A percentile compares a stretch with the other conserved stretches of the same genome.
These are phyloP conservation scores for Wickerhamiella galacta DNA, from an alignment of 805 yeast genomes.

Conservation along the genomic window DNA sequence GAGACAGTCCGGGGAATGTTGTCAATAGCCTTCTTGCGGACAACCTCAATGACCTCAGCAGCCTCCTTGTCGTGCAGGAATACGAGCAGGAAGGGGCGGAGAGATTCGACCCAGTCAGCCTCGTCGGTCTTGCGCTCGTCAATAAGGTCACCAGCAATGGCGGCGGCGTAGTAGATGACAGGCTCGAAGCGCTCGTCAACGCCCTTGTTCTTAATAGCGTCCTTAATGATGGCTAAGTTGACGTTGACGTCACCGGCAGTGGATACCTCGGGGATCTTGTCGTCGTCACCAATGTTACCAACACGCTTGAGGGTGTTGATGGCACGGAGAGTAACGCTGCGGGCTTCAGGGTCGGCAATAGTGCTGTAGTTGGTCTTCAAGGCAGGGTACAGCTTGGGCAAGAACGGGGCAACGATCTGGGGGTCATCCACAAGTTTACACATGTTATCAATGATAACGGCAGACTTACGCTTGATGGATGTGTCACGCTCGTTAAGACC, in stretches of 20 bases:
- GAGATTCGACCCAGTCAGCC: conserved; percentile 72
- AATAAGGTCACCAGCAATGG: conserved; percentile 96
- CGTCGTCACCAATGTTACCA: conserved; percentile 87
- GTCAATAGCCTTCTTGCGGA: conserved; percentile 91
- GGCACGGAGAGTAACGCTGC: conserved; percentile 95
- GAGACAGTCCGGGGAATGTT: conserved; percentile 94
- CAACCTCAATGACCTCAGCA: conserved; percentile 77
- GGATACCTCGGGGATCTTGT: conserved; percentile 88
- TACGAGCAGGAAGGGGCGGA: conserved; percentile 89
- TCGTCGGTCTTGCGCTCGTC: conserved; percentile 95
- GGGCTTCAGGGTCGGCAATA: conserved; percentile 99
- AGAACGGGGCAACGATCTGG: conserved; percentile 98
- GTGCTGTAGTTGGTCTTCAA: conserved; percentile 83
- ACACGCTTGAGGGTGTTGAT: conserved; percentile 95
- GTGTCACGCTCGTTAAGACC: conserved; percentile 99
- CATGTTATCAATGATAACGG: conserved; percentile 99
- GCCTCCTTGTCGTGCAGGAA: conserved; percentile 89
- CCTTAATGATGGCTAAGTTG: conserved; percentile 65
- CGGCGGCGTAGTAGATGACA: conserved; percentile 72
- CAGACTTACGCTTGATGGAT: conserved; percentile 98
- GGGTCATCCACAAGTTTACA: conserved; percentile 99
- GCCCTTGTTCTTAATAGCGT: conserved; percentile 47
- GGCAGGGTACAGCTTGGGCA: conserved; percentile 89
- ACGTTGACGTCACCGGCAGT: conserved; percentile 94
- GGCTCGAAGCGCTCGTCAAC: conserved; percentile 60